phyloP scores from a whole-genome alignment of 805 yeast genomes.

The Ogataea saltuana region DNA sequence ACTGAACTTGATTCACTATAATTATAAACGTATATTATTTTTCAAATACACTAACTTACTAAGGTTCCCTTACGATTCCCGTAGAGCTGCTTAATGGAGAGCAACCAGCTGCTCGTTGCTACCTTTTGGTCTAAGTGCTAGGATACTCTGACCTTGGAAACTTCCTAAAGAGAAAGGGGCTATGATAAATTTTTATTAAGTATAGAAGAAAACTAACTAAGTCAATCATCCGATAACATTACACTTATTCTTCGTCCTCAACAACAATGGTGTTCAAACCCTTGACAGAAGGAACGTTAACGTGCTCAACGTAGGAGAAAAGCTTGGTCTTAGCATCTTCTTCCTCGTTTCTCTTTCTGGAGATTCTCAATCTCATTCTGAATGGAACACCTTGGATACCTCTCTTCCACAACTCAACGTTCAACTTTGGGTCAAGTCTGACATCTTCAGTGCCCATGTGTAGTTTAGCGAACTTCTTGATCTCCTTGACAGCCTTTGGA shows the following conservation, averaged over 20 bases:
- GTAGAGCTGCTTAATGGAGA: too few species aligned
- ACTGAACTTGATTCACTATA: too few species aligned
- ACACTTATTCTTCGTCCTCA: conserved; percentile 55
- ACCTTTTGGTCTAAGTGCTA: too few species aligned
- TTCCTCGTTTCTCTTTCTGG: conserved; percentile 97
- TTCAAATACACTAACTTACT: too few species aligned
- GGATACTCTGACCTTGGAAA: too few species aligned
- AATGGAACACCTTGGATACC: conserved; percentile 99
- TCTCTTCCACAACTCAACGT: conserved; percentile 98
- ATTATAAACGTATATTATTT: too few species aligned
- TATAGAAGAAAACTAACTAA: conserved; percentile 13
- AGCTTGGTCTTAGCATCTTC: conserved; percentile 98
- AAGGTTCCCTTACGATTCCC: too few species aligned
- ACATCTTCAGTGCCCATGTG: conserved; percentile 99
- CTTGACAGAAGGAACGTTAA: conserved; percentile 90
- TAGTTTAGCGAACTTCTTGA: conserved; percentile 96
- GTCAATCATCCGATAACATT: conserved; percentile 17
- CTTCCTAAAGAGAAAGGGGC: too few species aligned
- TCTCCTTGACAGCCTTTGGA: conserved; percentile 99
- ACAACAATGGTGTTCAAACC: conserved; percentile 98
- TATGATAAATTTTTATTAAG: conserved; percentile 14
- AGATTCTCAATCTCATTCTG: conserved; percentile 98
- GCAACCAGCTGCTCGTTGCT: too few species aligned
- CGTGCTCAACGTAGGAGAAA: conserved; percentile 98
- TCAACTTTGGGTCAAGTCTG: conserved; percentile 97